These are phyloP conservation scores for Yamadazyma diddensiae DNA, from an alignment of 1,139 yeast species.

Conservation along the genomic window DNA sequence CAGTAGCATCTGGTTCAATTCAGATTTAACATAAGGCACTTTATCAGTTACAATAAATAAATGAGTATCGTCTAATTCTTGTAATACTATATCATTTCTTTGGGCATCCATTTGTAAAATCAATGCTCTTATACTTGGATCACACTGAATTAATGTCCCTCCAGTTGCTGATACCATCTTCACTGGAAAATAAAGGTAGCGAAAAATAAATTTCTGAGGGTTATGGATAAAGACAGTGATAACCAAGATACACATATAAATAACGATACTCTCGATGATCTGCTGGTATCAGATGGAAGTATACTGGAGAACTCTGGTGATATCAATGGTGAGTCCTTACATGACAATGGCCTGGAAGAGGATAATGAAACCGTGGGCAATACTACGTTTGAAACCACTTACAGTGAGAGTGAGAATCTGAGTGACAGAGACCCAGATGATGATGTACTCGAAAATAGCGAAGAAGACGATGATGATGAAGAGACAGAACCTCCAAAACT, in stretches of 20 bases:
- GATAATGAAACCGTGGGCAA: slow-evolving; percentile 16
- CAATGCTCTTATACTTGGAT: slow-evolving; percentile 87
- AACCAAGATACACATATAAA: neutral
- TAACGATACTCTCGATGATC: too few species aligned
- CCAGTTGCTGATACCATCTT: slow-evolving; percentile 45
- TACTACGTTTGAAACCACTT: slow-evolving; percentile 18
- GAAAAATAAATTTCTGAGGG: neutral
- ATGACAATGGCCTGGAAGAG: slow-evolving; percentile 2
- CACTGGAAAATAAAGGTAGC: neutral
- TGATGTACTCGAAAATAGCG: neutral
- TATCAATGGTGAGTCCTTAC: neutral
- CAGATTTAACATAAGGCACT: slow-evolving; percentile 71
- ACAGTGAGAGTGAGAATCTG: too few species aligned
- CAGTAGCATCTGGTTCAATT: slow-evolving; percentile 70
- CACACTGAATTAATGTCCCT: slow-evolving; percentile 56
- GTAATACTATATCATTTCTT: slow-evolving; percentile 69
- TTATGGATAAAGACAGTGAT: neutral
- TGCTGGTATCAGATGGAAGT: too few species aligned
- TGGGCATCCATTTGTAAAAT: slow-evolving; percentile 76
- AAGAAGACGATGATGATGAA: slow-evolving; percentile 22
- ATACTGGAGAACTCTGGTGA: neutral
- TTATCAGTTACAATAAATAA: slow-evolving; percentile 73
- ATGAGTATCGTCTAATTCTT: slow-evolving; percentile 90
- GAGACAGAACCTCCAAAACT: slow-evolving; percentile 71
- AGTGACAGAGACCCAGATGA: slow-evolving; percentile 10